Percentiles rank a stretch among this genome's conserved stretches.
phyloP scores from a whole-genome alignment of 345 rosid species.

The Pistacia vera region DNA sequence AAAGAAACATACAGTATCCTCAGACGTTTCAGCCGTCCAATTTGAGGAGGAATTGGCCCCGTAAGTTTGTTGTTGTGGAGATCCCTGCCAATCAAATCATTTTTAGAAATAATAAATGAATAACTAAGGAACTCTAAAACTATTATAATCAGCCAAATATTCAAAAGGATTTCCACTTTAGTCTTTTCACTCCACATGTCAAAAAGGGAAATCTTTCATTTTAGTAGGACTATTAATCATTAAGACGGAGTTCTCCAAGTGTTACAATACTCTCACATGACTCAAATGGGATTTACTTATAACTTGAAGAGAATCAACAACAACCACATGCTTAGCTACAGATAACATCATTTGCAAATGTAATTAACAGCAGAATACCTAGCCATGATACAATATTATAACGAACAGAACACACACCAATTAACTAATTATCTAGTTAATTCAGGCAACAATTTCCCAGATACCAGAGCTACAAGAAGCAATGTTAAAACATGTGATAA shows the following conservation, averaged over 20 bases:
- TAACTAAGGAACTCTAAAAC: not conserved
- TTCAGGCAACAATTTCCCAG: not conserved
- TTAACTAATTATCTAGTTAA: not conserved
- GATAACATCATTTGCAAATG: not conserved
- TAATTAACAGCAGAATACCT: not conserved
- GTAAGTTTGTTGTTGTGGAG: constrained; percentile 95
- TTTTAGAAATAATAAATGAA: not conserved
- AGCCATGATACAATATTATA: not conserved
- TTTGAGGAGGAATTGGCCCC: constrained; percentile 97
- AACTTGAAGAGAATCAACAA: not conserved
- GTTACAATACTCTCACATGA: not conserved
- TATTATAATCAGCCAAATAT: too few species aligned
- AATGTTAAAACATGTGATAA: not conserved
- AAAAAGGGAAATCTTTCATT: not conserved
- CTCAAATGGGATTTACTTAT: not conserved
- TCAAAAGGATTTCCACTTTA: too few species aligned
- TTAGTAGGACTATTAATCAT: not conserved
- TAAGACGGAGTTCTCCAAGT: not conserved
- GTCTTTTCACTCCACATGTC: not conserved
- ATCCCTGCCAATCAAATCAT: constrained; percentile 57
- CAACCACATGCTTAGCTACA: not conserved
- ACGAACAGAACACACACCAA: not conserved
- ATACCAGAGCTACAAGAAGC: not conserved
- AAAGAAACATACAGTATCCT: constrained; percentile 66
- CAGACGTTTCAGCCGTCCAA: constrained; percentile 83